Conservation (phyloP, 768 basidiomycete species). For the Omphalotus guepiniiformis region DNA sequence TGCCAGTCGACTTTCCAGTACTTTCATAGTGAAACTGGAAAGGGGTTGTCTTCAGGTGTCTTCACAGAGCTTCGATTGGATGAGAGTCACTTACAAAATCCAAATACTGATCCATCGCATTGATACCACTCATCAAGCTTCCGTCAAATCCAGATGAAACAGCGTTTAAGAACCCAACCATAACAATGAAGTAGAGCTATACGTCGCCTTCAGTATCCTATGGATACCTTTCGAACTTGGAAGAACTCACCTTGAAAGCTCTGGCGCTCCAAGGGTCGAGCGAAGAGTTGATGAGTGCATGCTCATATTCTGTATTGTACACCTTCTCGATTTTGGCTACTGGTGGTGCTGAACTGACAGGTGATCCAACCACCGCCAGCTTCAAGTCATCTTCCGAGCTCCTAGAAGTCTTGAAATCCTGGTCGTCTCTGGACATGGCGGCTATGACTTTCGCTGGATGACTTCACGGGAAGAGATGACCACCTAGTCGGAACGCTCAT, state of each 20-base stretch:
- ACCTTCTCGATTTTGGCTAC: background rate
- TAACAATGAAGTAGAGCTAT: constrained; percentile 8
- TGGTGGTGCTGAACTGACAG: background rate
- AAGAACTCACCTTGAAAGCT: constrained; percentile 1
- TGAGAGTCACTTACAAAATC: background rate
- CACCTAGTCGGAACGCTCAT: too few species aligned
- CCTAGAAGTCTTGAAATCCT: background rate
- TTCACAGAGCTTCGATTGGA: background rate
- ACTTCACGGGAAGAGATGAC: too few species aligned
- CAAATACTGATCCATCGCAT: constrained; percentile 11
- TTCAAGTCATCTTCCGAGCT: background rate
- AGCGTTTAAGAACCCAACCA: constrained; percentile 9
- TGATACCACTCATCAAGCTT: constrained; percentile 11
- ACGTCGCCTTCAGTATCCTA: background rate
- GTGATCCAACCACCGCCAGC: background rate
- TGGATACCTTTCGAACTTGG: background rate
- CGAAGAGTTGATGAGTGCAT: background rate
- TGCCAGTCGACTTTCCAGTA: constrained; percentile 4
- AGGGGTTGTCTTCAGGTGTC: background rate
- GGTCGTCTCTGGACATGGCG: background rate
- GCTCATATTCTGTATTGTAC: constrained; percentile 7
- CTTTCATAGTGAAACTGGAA: constrained; percentile 3
- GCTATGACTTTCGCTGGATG: too few species aligned
- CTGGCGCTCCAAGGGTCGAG: constrained; percentile 5
- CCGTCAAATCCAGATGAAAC: constrained; percentile 11